Evolutionary conservation across 148 eudicot species (phyloP), one percentile per base, ranked within the genome.

Genomic region (Vaccinium corymbosum): DNA sequence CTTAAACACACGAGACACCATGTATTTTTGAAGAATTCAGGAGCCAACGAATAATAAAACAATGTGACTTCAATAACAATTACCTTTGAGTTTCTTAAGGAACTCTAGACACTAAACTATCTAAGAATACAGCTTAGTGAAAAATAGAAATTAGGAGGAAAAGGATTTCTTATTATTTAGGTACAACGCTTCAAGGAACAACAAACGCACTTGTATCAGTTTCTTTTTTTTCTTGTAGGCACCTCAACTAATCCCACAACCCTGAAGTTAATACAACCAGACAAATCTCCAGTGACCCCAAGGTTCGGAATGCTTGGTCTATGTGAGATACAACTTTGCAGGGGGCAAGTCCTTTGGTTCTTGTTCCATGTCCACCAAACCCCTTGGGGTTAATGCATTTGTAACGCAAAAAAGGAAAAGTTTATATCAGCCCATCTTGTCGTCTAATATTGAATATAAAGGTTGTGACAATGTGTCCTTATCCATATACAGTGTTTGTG

Each of bases 51-150:
- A 12, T 10, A 71, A 32, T 32, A 13, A 14, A 20, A 71, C n/a
- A 32, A 35, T 35, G 48, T 57, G n/a, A 57, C 19, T 57, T 19
- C 15, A 57, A 57, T 15, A 57, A 57, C n/a, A 15, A 57, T 19
- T 57, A 57, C 62, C 16, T 57, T 57, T 35, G 38, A 15, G 32
- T 71, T 71, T 25, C 35, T 66, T 71, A 1, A 71, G 76, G 76
- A 71, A 71, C 42, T 71, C 76, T 71, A 71, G 35, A 71, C 48
- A 71, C 48, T 29, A 71, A 71, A 71, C 15, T 71, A 35, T 32
- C 14, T 71, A 71, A 22, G 27, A 66, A 66, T 10, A 66, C 0
- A 14, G 35, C 72, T 11, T 25, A 25, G 72, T 27, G 72, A 66
- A 35, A 35, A 66, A 66, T 15, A 29, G 7, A 71, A 15, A 71